phyloP scores from a whole-genome alignment of 2,329 filamentous ascomycete species.

The Fusarium sp. region DNA sequence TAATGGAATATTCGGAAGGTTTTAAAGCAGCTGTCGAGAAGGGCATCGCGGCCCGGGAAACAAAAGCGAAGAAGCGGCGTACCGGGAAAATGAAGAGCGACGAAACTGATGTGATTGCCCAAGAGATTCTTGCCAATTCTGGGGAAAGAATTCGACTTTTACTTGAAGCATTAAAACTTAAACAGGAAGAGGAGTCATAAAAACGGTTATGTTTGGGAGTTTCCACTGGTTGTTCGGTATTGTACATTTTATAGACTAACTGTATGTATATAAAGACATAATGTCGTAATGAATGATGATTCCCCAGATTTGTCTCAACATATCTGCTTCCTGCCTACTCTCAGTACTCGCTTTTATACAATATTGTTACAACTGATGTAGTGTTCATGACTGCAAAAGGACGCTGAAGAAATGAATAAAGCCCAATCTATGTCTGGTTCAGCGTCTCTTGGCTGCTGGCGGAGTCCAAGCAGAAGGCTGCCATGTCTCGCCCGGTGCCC shows the following conservation, averaged over 20 bases:
- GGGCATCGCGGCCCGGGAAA: slow-evolving; percentile 61
- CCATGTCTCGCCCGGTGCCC: slow-evolving; percentile 71
- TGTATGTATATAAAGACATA: slow-evolving; percentile 36
- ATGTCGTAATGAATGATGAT: slow-evolving; percentile 42
- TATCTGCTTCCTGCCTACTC: neutral
- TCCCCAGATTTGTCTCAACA: slow-evolving; percentile 1
- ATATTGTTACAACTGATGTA: slow-evolving; percentile 21
- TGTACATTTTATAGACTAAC: slow-evolving; percentile 40
- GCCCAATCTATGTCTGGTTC: slow-evolving; percentile 5
- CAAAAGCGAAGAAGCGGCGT: slow-evolving; percentile 58
- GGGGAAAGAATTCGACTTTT: slow-evolving; percentile 56
- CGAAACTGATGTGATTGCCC: slow-evolving; percentile 55
- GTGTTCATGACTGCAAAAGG: neutral
- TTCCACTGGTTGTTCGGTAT: slow-evolving; percentile 11
- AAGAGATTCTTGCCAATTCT: slow-evolving; percentile 58
- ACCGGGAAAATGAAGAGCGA: slow-evolving; percentile 49
- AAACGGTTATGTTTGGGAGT: neutral
- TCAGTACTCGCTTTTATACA: slow-evolving; percentile 20
- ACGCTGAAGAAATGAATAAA: neutral
- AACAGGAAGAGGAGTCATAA: slow-evolving; percentile 30
- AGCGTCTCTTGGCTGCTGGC: slow-evolving; percentile 50
- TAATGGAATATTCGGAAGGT: slow-evolving; percentile 49
- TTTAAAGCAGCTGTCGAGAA: slow-evolving; percentile 56
- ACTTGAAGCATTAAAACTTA: slow-evolving; percentile 50
- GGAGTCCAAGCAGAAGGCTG: slow-evolving; percentile 73